Conservation (phyloP, 257 asterid genomes). For the Ajuga chamaepitys region DNA sequence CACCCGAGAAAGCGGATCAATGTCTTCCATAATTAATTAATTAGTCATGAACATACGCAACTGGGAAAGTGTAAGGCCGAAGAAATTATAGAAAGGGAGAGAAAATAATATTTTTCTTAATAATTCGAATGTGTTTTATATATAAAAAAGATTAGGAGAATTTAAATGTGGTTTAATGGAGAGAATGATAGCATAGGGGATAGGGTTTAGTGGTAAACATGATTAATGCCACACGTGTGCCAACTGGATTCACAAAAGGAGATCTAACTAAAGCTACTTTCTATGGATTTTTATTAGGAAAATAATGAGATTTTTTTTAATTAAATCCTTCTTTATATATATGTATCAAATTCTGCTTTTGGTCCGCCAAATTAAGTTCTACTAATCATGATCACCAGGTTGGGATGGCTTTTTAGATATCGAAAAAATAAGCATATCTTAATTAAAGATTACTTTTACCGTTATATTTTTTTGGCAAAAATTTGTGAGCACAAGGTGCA, state of each 20-base stretch:
- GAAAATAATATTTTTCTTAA: background rate
- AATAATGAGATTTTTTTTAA: background rate
- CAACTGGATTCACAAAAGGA: conserved; percentile 52
- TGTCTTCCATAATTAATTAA: conserved; percentile 12
- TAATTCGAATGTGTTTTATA: background rate
- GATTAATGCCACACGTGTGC: conserved; percentile 70
- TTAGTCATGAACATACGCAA: conserved; percentile 23
- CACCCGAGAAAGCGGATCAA: conserved; percentile 22
- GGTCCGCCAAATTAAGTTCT: conserved; percentile 35
- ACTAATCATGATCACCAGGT: conserved; percentile 34
- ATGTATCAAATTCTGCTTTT: conserved; percentile 19
- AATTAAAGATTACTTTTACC: background rate
- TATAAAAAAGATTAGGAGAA: background rate
- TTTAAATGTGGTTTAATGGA: conserved; percentile 27
- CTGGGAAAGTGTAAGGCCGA: conserved; percentile 3
- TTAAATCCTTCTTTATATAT: too few relatives aligned
- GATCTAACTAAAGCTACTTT: conserved; percentile 23
- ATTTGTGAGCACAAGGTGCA: too few relatives aligned
- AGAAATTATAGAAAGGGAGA: background rate
- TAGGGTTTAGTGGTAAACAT: conserved; percentile 57
- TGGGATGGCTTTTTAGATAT: background rate
- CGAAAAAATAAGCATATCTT: conserved; percentile 3
- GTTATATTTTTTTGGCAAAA: background rate
- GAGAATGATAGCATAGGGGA: conserved; percentile 44
- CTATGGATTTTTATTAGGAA: conserved; percentile 13